Conservation (phyloP, 108 stramenopile genomes). For the Cyclostephanos tholiformis region DNA sequence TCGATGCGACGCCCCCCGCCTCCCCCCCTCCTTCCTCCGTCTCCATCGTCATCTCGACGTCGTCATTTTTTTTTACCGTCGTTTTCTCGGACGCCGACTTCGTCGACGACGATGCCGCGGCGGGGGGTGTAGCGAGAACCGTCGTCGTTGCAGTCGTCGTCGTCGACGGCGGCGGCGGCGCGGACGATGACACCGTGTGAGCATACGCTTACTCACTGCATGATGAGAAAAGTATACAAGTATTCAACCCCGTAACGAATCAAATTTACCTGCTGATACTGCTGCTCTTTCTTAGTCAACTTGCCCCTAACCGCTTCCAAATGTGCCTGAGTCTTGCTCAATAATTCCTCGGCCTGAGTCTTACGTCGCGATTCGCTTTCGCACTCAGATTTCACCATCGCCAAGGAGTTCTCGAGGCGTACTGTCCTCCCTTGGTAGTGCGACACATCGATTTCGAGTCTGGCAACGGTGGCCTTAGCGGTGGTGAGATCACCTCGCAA, state of each 20-base stretch:
- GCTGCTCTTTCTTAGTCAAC: slow-evolving; percentile 53
- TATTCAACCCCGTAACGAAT: background rate
- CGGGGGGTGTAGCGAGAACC: no score
- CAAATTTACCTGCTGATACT: slow-evolving; percentile 47
- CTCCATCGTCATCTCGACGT: no score
- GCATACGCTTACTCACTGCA: no score
- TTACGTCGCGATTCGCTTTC: slow-evolving; percentile 48
- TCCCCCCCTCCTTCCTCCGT: no score
- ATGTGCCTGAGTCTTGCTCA: slow-evolving; percentile 55
- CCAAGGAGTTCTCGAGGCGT: slow-evolving; percentile 62
- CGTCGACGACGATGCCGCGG: no score
- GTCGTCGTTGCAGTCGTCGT: no score
- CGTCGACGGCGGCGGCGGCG: no score
- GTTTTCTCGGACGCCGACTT: no score
- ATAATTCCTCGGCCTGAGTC: slow-evolving; percentile 58
- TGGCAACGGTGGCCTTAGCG: slow-evolving; percentile 64
- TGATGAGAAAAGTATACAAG: no score
- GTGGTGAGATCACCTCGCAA: slow-evolving; percentile 57
- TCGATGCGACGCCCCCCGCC: background rate
- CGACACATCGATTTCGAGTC: slow-evolving; percentile 64
- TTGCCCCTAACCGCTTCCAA: slow-evolving; percentile 59
- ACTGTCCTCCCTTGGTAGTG: slow-evolving; percentile 63
- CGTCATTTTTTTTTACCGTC: no score
- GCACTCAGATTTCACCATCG: slow-evolving; percentile 57
- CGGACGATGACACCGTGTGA: no score